Conservation (phyloP, 139 green algal genomes). For the Coelastrella sp. region DNA sequence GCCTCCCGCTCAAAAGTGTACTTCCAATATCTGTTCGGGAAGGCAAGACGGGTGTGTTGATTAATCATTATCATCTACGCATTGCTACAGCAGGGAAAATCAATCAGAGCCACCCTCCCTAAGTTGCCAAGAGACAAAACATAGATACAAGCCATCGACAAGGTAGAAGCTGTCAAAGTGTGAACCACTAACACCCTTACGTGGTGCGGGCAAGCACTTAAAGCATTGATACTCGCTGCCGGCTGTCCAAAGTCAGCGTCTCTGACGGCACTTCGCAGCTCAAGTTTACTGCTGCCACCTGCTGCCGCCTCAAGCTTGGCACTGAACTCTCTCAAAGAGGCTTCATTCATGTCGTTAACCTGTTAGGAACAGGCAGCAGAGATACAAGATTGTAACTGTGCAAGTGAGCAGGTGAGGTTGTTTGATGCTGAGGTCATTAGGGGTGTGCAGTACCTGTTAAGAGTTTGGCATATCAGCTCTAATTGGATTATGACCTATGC, state of each 20-base stretch:
- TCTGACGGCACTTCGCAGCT: conserved; percentile 66
- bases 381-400: no score
- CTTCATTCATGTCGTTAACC: conserved; percentile 56
- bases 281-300: conserved; percentile 32
- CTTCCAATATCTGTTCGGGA: no score
- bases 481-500: no score
- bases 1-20: no score
- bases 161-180: neutral
- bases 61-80: no score
- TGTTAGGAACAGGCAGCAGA: conserved; percentile 41
- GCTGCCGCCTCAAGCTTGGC: conserved; percentile 19
- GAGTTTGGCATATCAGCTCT: no score
- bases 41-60: no score
- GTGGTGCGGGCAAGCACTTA: conserved; percentile 68
- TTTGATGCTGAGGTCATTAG: no score
- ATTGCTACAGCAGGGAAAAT: no score
- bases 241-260: conserved; percentile 56
- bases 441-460: no score
- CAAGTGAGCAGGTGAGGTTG: no score
- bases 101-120: neutral
- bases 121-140: neutral
- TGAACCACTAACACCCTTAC: neutral
- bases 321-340: conserved; percentile 38
- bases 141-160: no score
- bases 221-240: conserved; percentile 62